Evolutionary conservation across 306 rosid species (phyloP), one percentile per base, ranked within the genome.

Genomic region (Fragaria nilgerrensis): DNA sequence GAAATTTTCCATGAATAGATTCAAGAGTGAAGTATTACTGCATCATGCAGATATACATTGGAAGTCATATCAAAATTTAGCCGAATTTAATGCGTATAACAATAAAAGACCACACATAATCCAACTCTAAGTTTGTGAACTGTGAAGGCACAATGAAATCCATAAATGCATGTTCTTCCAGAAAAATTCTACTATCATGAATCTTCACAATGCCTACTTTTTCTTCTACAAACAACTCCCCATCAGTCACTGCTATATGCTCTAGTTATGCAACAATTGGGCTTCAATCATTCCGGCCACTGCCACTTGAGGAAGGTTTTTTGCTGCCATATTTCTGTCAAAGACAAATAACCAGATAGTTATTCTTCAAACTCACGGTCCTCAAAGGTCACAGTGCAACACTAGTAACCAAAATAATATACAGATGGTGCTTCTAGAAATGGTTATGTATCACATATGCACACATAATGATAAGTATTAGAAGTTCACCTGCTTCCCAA

Each of bases 401-500:
- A 63, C 65, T 58, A 45, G 0, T 39, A 71, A 52, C 39, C 20
- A 27, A 61, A 14, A 48, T 47, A 8, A 75, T 48, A 65, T 37
- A 62, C 29, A 50, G 7, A 20, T 23, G 10, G 19, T 68, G 72
- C 19, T n/a, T n/a, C 74, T 71, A 29, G 36, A 78, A 69, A 23
- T 3, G 27, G 14, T 47, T 13, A 41, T 56, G 37, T 32, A 43
- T 22, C 45, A 48, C 75, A 53, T 73, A 72, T 12, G 71, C 36
- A 70, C 79, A 58, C 39, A 27, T 27, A 79, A 72, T 45, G 14
- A 19, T 50, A 82, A 56, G 45, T 11, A 20, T 34, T 36, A 27
- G 32, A 75, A 44, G 39, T 29, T 66, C 58, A 93, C 98, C 98
- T 94, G 98, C 82, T 94, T 94, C 64, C 98, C 98, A 41, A 88